Percentiles rank a stretch among this genome's conserved stretches.
Conservation (phyloP, 176 grass and related monocot genomes). For the Bromus sterilis region DNA sequence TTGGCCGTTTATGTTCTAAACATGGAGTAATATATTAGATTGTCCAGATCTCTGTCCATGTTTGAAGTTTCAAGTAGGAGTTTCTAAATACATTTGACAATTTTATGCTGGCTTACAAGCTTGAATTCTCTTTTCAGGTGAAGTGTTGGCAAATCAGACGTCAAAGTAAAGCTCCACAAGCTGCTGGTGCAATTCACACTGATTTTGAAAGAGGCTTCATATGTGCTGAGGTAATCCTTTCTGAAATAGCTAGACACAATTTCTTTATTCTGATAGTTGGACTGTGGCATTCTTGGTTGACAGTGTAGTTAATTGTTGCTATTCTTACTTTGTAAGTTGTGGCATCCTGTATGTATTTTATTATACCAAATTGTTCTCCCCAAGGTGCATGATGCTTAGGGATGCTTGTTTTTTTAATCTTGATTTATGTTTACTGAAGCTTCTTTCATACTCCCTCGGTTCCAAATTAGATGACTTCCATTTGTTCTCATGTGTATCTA, state of each 20-base stretch:
- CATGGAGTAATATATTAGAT: not conserved
- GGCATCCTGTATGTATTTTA: not conserved
- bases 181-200: conserved; percentile 88
- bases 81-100: not conserved
- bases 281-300: not conserved
- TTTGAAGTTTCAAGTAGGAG: not conserved
- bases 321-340: not conserved
- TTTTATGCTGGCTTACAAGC: not conserved
- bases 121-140: conserved; percentile 46
- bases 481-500: too few relatives aligned
- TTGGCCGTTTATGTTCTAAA: not conserved
- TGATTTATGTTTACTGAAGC: not conserved
- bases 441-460: not conserved
- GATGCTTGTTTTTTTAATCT: not conserved
- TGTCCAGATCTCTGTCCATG: not conserved
- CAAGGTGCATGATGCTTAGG: not conserved
- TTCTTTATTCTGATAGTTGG: not conserved
- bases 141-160: conserved; percentile 99
- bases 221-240: conserved; percentile 68
- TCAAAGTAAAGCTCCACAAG: conserved; percentile 92
- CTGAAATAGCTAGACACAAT: not conserved
- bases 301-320: not conserved
- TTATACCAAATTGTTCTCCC: not conserved
- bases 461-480: too few relatives aligned
- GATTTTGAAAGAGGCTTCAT: conserved; percentile 99